Evolutionary conservation across 345 rosid species (phyloP), one percentile per base, ranked within the genome.

Genomic region (Zanthoxylum bungeanum): DNA sequence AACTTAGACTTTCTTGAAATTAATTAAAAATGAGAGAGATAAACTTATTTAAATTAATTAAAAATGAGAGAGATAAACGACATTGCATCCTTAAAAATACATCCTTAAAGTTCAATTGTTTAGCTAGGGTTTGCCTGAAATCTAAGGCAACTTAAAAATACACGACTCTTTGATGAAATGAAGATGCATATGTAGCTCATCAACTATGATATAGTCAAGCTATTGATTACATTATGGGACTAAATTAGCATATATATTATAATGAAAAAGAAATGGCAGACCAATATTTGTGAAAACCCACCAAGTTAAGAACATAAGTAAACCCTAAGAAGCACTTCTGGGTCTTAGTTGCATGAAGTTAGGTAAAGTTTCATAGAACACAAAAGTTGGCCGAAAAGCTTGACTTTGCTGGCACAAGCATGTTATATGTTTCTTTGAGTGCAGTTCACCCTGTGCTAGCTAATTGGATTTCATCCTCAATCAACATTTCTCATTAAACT

Each of bases 321-420:
- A 64, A 64, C 42, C 60, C 74, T 39, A 60, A 60, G 37, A 39
- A 31, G 17, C 34, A 14, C 9, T 70, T 25, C 52, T 21, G 52
- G 47, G 36, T 34, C 30, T 63, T 59, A 63, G 73, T 78, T 82
- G 83, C 83, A 80, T 79, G 84, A 60, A 74, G 34, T 77, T 64
- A 53, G 65, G 60, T 51, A 60, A 77, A 75, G 72, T 33, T 40
- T 12, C n/a, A 25, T 49, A 36, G 73, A 72, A 78, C 72, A 76
- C 46, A 73, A 75, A 76, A 52, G 79, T 46, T 70, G 73, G 93
- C 96, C 91, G 96, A 78, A 93, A 93, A 93, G 88, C 85, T 88
- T 88, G 97, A 93, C 96, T 87, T 84, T 87, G 79, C 74, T 80
- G 86, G 81, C 79, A 85, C 73, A 69, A 81, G 84, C 86, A 87